Conservation (phyloP, 805 yeast genomes). For the Metschnikowia hibisci region DNA sequence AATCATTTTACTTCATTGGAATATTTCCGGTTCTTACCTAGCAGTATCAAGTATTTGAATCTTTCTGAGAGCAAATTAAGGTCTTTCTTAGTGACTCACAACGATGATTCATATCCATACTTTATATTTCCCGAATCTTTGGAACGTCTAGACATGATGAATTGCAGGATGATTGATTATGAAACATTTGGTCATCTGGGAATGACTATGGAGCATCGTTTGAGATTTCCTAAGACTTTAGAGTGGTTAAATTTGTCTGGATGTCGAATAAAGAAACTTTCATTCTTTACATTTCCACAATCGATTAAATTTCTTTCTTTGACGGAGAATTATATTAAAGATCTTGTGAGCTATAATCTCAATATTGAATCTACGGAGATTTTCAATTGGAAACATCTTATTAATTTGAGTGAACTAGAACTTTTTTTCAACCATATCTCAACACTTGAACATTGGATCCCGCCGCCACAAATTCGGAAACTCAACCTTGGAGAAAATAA, state of each 20-base stretch:
- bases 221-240: conserved; percentile 23
- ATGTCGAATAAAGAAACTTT: conserved; percentile 21
- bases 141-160: conserved; percentile 19
- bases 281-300: conserved; percentile 22
- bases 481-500: conserved; percentile 14
- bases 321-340: conserved; percentile 23
- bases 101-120: conserved; percentile 13
- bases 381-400: conserved; percentile 24
- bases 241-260: conserved; percentile 22
- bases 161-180: conserved; percentile 14
- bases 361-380: conserved; percentile 3
- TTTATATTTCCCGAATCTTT: conserved; percentile 30
- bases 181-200: neutral
- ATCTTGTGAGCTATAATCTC: conserved; percentile 20
- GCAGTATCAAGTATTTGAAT: conserved; percentile 22
- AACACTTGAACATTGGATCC: conserved; percentile 18
- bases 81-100: conserved; percentile 13
- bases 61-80: conserved; percentile 23
- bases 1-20: conserved; percentile 22
- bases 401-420: conserved; percentile 21
- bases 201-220: conserved; percentile 10
- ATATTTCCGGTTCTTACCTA: conserved; percentile 20
- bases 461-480: conserved; percentile 16
- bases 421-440: conserved; percentile 21
- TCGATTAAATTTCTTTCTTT: conserved; percentile 22